These are phyloP conservation scores for Cyclostephanos invisitatus DNA, from an alignment of 108 stramenopile species.

Conservation along the genomic window DNA sequence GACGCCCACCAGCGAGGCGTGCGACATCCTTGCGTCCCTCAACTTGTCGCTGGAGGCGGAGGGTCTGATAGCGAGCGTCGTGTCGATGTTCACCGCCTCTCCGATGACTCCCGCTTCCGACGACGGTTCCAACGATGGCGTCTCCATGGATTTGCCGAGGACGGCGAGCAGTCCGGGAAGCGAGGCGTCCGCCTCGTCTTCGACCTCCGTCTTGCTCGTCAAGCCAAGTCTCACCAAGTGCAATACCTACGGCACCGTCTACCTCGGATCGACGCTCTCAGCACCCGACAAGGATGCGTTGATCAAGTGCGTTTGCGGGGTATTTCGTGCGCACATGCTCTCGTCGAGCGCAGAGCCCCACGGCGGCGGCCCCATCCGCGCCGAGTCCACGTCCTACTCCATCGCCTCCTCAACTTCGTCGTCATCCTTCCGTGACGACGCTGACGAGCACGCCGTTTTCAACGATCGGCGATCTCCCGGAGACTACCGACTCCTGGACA, in stretches of 20 bases:
- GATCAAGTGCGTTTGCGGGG: conserved; percentile 93
- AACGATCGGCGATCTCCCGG: conserved; percentile 34
- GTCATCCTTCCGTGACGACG: conserved; percentile 4
- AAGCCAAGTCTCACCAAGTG: conserved; percentile 59
- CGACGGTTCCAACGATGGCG: background rate
- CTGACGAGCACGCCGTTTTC: conserved; percentile 9
- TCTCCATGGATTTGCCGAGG: conserved; percentile 5
- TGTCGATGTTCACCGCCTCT: conserved; percentile 1
- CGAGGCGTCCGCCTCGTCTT: background rate
- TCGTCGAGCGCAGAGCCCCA: conserved; percentile 31
- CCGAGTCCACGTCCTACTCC: background rate
- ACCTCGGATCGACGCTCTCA: conserved; percentile 85
- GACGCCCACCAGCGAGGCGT: conserved; percentile 22
- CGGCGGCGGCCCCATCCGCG: background rate
- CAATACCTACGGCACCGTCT: conserved; percentile 93
- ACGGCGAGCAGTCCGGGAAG: conserved; percentile 14
- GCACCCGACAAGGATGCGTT: conserved; percentile 95
- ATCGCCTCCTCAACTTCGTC: background rate
- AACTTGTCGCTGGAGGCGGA: conserved; percentile 36
- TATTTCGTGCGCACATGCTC: conserved; percentile 90
- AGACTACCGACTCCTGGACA: conserved; percentile 24
- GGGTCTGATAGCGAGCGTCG: conserved; percentile 22
- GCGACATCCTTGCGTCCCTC: conserved; percentile 31
- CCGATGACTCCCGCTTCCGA: conserved; percentile 25
- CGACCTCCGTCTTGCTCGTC: conserved; percentile 4